Evolutionary conservation across 2,329 filamentous ascomycete genomes (phyloP), one percentile per base, ranked within the genome.

Genomic region (Talaromyces sp.): DNA sequence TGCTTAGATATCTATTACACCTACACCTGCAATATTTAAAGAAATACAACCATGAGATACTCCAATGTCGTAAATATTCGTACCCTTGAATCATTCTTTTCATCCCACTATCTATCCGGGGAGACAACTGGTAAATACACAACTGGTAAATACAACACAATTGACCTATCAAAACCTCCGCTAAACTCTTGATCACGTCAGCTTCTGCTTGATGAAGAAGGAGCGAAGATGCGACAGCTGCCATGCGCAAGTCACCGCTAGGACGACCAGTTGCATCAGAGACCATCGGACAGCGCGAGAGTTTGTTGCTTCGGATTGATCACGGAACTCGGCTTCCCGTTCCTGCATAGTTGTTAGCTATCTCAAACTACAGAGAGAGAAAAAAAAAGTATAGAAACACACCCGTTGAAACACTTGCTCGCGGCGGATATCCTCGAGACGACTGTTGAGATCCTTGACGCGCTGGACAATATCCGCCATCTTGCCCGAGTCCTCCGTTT

Each of bases 141-240:
- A 36, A 23, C 23, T 23, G 23, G 23, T 23, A 14, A n/a, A 56
- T 7, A 40, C 30, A 18, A 33, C 27, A 56, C 18, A 55, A 31
- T 16, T 16, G 44, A 50, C 27, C 36, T 42, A 58, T 42, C 40
- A 5, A 16, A 16, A 3, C 14, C n/a, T 1, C 44, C 44, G 12
- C 9, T 47, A 47, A 27, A 47, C n/a, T 12, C 23, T 51, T 27
- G 27, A 55, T 64, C 86, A 99, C 63, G 95, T 98, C 76, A 99
- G 87, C 85, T 99, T 99, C 83, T 98, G 94, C 85, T 99, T 99
- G 83, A 99, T 99, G 82, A 99, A 99, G 85, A 99, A 99, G 54
- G 91, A 90, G 69, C 95, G 86, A 70, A 99, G 85, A 79, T 99
- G 94, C 59, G 92, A 96, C 54, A 99, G 83, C 78, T 99, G 95